phyloP scores from a whole-genome alignment of 768 basidiomycete genomes.

The Psilocybe cubensis region DNA sequence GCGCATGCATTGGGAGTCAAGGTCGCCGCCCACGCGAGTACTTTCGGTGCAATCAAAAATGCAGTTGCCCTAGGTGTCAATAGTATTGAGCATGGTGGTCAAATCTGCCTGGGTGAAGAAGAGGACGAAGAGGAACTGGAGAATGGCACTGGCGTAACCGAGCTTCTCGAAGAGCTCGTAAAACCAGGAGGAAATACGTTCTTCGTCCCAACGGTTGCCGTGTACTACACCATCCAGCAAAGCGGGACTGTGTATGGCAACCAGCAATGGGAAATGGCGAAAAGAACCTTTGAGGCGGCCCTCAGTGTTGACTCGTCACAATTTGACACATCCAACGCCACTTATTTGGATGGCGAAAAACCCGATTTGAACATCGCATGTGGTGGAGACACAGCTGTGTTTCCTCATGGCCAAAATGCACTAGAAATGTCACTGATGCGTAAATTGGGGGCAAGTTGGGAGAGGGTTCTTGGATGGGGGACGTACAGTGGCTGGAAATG shows the following conservation, averaged over 20 bases:
- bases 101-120: constrained; percentile 21
- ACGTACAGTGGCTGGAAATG: constrained; percentile 65
- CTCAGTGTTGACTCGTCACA: constrained; percentile 23
- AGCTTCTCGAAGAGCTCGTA: constrained; percentile 29
- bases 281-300: constrained; percentile 46
- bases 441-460: constrained; percentile 54
- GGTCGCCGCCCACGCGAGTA: constrained; percentile 58
- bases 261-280: constrained; percentile 40
- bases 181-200: constrained; percentile 31
- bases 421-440: constrained; percentile 67
- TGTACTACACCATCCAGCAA: constrained; percentile 39
- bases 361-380: constrained; percentile 47
- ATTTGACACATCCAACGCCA: constrained; percentile 3
- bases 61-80: constrained; percentile 47
- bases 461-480: constrained; percentile 57
- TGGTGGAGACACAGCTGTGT: constrained; percentile 69
- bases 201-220: constrained; percentile 66
- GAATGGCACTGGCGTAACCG: constrained; percentile 13
- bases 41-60: constrained; percentile 31
- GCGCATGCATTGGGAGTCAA: constrained; percentile 57
- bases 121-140: constrained; percentile 18
- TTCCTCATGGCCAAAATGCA: constrained; percentile 63
- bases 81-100: constrained; percentile 62
- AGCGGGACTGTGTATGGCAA: constrained; percentile 13
- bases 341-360: constrained; percentile 13